These are phyloP conservation scores for Plasmodium chabaudi DNA, from an alignment of 169 alveolate genomes.

Conservation along the genomic window DNA sequence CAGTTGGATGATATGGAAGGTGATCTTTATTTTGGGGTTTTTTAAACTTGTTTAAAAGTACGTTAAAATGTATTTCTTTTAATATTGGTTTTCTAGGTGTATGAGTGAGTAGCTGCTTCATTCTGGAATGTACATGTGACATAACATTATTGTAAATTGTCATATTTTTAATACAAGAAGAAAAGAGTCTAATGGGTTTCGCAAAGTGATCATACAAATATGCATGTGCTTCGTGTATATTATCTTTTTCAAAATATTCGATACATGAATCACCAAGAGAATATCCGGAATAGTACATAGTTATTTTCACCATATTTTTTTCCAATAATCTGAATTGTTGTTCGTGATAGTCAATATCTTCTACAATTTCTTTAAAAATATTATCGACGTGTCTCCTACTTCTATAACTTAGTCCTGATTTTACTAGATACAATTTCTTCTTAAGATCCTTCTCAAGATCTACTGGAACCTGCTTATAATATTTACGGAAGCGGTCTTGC, in stretches of 20 bases:
- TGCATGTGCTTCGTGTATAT: background rate
- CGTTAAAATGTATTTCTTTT: constrained; percentile 19
- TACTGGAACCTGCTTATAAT: no score
- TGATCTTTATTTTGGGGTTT: constrained; percentile 1
- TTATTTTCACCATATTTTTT: constrained; percentile 13
- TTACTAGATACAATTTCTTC: constrained; percentile 17
- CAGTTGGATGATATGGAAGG: constrained; percentile 18
- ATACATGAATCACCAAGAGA: constrained; percentile 10
- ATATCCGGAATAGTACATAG: background rate
- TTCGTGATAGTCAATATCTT: background rate
- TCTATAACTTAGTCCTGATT: constrained; percentile 37
- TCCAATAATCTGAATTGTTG: constrained; percentile 11
- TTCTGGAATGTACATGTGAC: constrained; percentile 13
- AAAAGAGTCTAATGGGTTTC: background rate
- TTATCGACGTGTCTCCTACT: constrained; percentile 13
- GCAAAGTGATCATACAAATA: background rate
- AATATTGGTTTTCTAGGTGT: constrained; percentile 17
- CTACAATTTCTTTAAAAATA: constrained; percentile 17
- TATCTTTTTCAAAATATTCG: background rate
- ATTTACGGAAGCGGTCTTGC: no score
- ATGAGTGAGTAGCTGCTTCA: constrained; percentile 22
- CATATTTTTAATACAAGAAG: constrained; percentile 46
- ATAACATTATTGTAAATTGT: constrained; percentile 28
- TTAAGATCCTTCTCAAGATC: background rate
- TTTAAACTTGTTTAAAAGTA: constrained; percentile 11